Evolutionary conservation across 192 early-diverging fungal genomes (phyloP).

Genomic region (Coemansia sp.): DNA sequence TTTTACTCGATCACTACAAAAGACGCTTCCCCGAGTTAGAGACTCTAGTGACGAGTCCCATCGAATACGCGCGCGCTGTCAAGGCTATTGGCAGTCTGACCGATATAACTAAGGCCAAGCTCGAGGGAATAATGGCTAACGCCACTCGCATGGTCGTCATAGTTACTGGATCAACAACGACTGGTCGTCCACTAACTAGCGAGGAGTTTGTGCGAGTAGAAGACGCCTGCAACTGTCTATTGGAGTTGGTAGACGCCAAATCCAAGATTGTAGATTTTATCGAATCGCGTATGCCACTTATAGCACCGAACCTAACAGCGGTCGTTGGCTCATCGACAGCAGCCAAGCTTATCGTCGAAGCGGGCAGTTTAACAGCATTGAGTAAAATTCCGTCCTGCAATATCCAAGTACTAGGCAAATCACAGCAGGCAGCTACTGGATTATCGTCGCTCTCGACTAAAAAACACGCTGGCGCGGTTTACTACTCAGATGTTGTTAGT

Average conservation of each 20-base stretch:
- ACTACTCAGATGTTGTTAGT: slow-evolving; percentile 73
- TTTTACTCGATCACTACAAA: slow-evolving; percentile 80
- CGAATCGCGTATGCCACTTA: slow-evolving; percentile 85
- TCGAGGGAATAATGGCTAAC: slow-evolving; percentile 78
- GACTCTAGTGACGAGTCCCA: slow-evolving; percentile 80
- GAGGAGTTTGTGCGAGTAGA: slow-evolving; percentile 67
- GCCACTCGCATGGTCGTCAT: slow-evolving; percentile 90
- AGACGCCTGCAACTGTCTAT: slow-evolving; percentile 73
- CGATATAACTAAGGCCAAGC: slow-evolving; percentile 81
- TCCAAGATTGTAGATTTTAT: slow-evolving; percentile 83
- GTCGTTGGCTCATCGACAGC: slow-evolving; percentile 85
- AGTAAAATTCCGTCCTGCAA: slow-evolving; percentile 93
- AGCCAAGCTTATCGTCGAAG: slow-evolving; percentile 87
- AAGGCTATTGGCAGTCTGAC: slow-evolving; percentile 76
- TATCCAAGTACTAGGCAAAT: slow-evolving; percentile 68
- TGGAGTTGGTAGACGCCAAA: slow-evolving; percentile 69
- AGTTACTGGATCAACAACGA: slow-evolving; percentile 86
- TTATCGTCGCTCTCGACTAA: slow-evolving; percentile 58
- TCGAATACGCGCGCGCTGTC: slow-evolving; percentile 88
- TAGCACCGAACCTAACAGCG: slow-evolving; percentile 92
- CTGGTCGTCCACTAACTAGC: slow-evolving; percentile 65
- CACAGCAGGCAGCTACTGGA: slow-evolving; percentile 28
- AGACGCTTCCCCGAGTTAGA: slow-evolving; percentile 91
- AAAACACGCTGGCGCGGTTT: slow-evolving; percentile 81
- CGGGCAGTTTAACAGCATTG: slow-evolving; percentile 84